Base-by-base conservation (phyloP, 331 rosid species). In the Acacia concinna region DNA sequence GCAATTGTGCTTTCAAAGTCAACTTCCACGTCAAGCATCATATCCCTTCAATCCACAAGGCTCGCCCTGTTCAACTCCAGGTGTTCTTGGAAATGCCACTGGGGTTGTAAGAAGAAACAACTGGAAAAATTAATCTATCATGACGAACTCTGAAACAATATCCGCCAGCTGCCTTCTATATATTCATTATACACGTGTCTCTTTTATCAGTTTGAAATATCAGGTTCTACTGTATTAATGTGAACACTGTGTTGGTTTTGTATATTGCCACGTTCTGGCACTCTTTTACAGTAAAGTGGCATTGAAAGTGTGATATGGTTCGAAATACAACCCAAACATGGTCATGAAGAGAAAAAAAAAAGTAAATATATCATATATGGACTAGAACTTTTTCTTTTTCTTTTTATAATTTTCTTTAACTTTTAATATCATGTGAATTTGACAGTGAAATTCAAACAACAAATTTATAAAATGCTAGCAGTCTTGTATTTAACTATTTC, bases 1-100 rank as follows among this genome's bases (percentile, higher is more conserved):
- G 99, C 97, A 15, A 75, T 93, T 82, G 92, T 90, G 73, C 86
- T 91, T 10, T 86, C 99, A 2, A 88, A 88, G 67, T 81, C 93
- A 77, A 78, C 97, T 75, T 90, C 98, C 40, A 86, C 97, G 11
- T 67, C 97, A 71, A 83, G 79, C 54, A 87, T 96, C 78, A 83
- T 91, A 12, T 63, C 96, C 46, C 89, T 82, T 80, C 98, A 96
- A 27, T 96, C 98, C 60, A 47, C 71, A 49, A 90, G 89, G 78
- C 91, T 96, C 27, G 63, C 89, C 35, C 21, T 86, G 69, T 87
- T 93, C 84, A 96, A 93, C 85, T 83, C 94, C 25, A 28, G 78
- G 78, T 93, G 99, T 76, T 81, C 93, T 60, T 87, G 93, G 75
- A 80, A 69, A 41, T 90, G 94, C 84, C 91, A 72, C 8, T 96